A percentile compares a stretch with the other conserved stretches of the same genome.
phyloP scores from a whole-genome alignment of 495 filamentous ascomycete genomes.

The Xylaria telfairii region DNA sequence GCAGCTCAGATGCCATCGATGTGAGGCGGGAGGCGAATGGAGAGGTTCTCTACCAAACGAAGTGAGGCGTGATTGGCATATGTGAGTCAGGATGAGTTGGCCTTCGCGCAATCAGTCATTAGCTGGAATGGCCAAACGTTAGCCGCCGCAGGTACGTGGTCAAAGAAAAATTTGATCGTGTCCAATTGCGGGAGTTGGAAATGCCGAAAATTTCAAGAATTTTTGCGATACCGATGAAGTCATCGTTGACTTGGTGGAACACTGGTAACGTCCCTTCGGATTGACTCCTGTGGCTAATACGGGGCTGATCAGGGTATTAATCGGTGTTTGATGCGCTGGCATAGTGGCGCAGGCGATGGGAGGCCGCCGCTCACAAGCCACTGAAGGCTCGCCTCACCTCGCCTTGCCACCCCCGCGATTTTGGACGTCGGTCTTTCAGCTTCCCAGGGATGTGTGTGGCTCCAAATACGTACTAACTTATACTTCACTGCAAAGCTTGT shows the following conservation, averaged over 20 bases:
- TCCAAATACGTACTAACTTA: background rate
- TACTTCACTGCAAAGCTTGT: background rate
- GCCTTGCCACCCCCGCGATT: constrained; percentile 17
- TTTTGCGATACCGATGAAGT: constrained; percentile 17
- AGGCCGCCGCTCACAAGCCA: constrained; percentile 28
- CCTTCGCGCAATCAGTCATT: background rate
- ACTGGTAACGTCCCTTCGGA: constrained; percentile 12
- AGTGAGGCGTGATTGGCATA: background rate
- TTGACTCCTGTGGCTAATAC: constrained; percentile 21
- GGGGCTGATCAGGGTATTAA: background rate
- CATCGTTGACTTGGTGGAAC: constrained; percentile 13
- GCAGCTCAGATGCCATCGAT: background rate
- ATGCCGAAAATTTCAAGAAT: background rate
- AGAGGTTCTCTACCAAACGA: background rate
- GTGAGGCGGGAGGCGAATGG: background rate
- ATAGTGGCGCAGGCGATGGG: constrained; percentile 20
- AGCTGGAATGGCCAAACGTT: background rate
- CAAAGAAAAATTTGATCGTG: background rate
- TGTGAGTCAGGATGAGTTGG: constrained; percentile 27
- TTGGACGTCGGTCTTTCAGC: constrained; percentile 16
- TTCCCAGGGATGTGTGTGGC: constrained; percentile 16
- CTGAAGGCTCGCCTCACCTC: constrained; percentile 10
- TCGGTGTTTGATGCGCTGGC: constrained; percentile 16
- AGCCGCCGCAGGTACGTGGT: background rate
- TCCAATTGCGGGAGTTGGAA: background rate